Conservation (phyloP, 83 land plant species). For the Larix sibirica region DNA sequence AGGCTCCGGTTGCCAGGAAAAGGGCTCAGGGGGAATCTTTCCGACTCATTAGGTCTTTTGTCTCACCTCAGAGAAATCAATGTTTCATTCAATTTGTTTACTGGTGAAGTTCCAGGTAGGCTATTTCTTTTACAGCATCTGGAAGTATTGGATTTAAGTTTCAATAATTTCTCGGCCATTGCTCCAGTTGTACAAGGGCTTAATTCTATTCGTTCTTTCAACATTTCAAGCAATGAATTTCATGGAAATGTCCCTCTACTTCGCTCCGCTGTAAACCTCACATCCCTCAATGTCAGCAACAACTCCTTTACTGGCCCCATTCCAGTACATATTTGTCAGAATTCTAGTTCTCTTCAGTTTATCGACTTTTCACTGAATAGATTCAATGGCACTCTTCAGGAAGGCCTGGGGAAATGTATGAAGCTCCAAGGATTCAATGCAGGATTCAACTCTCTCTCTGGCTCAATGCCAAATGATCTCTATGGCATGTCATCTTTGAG, state of each 20-base stretch:
- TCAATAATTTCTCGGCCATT: slow-evolving; percentile 26
- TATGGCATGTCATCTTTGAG: slow-evolving; percentile 19
- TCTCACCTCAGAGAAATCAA: slow-evolving; percentile 20
- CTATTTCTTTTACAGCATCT: slow-evolving; percentile 24
- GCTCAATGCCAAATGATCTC: slow-evolving; percentile 30
- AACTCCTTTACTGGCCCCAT: slow-evolving; percentile 34
- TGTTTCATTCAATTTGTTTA: slow-evolving; percentile 32
- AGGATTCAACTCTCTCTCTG: slow-evolving; percentile 21
- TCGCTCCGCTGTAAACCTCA: slow-evolving; percentile 7
- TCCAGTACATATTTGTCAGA: slow-evolving; percentile 18
- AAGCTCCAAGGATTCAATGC: slow-evolving; percentile 17
- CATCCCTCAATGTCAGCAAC: slow-evolving; percentile 32
- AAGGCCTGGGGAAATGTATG: slow-evolving; percentile 21
- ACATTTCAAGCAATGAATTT: slow-evolving; percentile 38
- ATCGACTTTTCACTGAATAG: slow-evolving; percentile 20
- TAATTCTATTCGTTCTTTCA: slow-evolving; percentile 21
- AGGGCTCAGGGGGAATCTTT: slow-evolving; percentile 30
- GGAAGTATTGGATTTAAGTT: slow-evolving; percentile 37
- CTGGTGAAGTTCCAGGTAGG: slow-evolving; percentile 24
- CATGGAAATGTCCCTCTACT: slow-evolving; percentile 21
- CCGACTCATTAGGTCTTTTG: slow-evolving; percentile 25
- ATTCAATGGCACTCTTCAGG: slow-evolving; percentile 24
- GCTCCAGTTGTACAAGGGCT: slow-evolving; percentile 5
- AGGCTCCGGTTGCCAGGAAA: slow-evolving; percentile 19
- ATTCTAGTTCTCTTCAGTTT: neutral